These are phyloP conservation scores for Selenicereus undatus DNA, from an alignment of 148 eudicot species.

Conservation along the genomic window DNA sequence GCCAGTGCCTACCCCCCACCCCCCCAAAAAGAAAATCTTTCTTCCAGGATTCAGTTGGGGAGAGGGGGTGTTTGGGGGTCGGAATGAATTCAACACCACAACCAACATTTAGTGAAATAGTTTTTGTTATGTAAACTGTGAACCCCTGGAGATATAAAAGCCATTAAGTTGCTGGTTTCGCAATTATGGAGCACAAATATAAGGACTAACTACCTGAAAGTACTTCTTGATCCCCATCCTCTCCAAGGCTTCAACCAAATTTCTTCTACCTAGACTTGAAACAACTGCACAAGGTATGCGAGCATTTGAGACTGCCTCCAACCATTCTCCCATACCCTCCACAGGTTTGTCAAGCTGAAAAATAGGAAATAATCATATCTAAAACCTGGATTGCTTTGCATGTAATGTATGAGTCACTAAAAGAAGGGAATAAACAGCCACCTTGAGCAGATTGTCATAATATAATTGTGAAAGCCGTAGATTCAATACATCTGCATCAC, in stretches of 20 bases:
- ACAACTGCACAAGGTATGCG: conserved; percentile 95
- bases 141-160: not conserved
- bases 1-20: too few relatives aligned
- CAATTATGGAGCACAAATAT: not conserved
- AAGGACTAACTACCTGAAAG: conserved; percentile 57
- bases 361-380: conserved; percentile 6
- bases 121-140: not conserved
- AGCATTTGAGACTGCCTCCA: conserved; percentile 79
- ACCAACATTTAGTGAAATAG: not conserved
- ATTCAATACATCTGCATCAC: conserved; percentile 58
- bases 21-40: too few relatives aligned
- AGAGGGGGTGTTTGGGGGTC: too few relatives aligned
- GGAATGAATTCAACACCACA: too few relatives aligned
- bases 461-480: conserved; percentile 68
- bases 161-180: conserved; percentile 1
- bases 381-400: not conserved
- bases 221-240: conserved; percentile 76
- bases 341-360: conserved; percentile 73
- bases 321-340: conserved; percentile 86
- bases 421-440: conserved; percentile 20
- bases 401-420: conserved; percentile 5
- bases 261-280: conserved; percentile 74
- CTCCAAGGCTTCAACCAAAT: conserved; percentile 64
- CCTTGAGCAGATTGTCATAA: conserved; percentile 66
- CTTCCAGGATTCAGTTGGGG: too few relatives aligned